Conservation (phyloP, 176 grass and related monocot genomes). For the Paspalum notatum region DNA sequence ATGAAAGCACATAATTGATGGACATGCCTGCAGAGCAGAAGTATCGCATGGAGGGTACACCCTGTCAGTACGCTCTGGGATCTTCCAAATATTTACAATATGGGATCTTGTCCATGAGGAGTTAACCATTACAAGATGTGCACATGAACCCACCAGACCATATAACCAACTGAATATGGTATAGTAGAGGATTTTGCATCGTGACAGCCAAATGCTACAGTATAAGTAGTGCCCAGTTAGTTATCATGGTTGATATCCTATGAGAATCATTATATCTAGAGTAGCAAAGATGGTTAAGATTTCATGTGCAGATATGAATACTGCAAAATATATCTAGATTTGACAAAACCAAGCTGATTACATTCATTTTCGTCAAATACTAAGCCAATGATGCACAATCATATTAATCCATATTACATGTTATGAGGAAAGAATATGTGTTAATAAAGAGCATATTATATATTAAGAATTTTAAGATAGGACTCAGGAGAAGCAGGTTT, state of each 20-base stretch:
- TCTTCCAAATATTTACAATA: slow-evolving; percentile 82
- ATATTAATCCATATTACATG: slow-evolving; percentile 5
- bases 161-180: slow-evolving; percentile 92
- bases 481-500: slow-evolving; percentile 10
- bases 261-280: background rate
- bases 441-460: background rate
- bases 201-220: slow-evolving; percentile 72
- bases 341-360: background rate
- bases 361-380: background rate
- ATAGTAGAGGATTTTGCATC: slow-evolving; percentile 91
- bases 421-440: slow-evolving; percentile 11
- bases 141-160: slow-evolving; percentile 83
- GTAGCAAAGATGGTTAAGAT: background rate
- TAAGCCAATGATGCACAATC: background rate
- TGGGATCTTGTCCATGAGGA: slow-evolving; percentile 95
- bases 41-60: slow-evolving; percentile 96
- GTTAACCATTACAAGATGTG: slow-evolving; percentile 94
- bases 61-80: slow-evolving; percentile 75
- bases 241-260: slow-evolving; percentile 5
- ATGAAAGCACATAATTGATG: background rate
- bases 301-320: background rate
- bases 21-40: slow-evolving; percentile 72
- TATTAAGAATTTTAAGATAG: background rate
- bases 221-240: slow-evolving; percentile 31
- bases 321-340: slow-evolving; percentile 5